These are phyloP conservation scores for Apiotrichum laibachii DNA, from an alignment of 1,284 basidiomycete genomes.

Conservation along the genomic window DNA sequence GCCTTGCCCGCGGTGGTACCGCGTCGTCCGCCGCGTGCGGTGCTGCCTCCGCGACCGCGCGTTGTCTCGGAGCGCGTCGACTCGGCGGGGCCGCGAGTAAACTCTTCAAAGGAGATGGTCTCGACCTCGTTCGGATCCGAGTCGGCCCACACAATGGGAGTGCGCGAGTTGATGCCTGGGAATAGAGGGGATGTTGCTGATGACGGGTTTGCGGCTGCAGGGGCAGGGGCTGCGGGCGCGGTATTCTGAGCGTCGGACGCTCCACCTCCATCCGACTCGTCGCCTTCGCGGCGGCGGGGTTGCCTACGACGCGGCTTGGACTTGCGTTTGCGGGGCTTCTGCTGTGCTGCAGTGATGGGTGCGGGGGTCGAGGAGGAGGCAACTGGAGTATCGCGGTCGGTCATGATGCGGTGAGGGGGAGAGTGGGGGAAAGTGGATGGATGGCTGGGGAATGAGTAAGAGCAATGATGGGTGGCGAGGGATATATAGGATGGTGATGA, in stretches of 20 bases:
- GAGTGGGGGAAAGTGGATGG: neutral
- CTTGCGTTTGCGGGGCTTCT: constrained; percentile 7
- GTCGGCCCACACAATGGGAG: constrained; percentile 36
- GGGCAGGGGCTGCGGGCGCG: neutral
- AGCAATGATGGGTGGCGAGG: neutral
- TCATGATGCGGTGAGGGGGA: constrained; percentile 2
- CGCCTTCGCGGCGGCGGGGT: constrained; percentile 15
- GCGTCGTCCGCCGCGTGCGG: constrained; percentile 1
- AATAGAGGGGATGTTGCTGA: constrained; percentile 19
- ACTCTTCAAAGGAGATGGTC: constrained; percentile 31
- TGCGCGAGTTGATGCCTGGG: constrained; percentile 28
- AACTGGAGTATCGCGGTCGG: constrained; percentile 4
- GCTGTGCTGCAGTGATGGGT: constrained; percentile 3
- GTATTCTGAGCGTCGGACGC: neutral
- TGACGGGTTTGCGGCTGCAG: neutral
- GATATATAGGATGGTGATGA: neutral
- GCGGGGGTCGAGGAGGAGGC: neutral
- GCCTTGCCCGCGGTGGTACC: too few species aligned
- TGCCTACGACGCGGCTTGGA: constrained; percentile 13
- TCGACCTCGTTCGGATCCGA: constrained; percentile 10
- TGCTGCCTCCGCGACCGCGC: constrained; percentile 2
- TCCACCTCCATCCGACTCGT: constrained; percentile 5
- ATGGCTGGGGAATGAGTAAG: neutral
- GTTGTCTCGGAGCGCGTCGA: neutral
- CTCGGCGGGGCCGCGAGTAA: neutral